These are phyloP conservation scores for Comarum palustre DNA, from an alignment of 306 rosid genomes.

Conservation along the genomic window DNA sequence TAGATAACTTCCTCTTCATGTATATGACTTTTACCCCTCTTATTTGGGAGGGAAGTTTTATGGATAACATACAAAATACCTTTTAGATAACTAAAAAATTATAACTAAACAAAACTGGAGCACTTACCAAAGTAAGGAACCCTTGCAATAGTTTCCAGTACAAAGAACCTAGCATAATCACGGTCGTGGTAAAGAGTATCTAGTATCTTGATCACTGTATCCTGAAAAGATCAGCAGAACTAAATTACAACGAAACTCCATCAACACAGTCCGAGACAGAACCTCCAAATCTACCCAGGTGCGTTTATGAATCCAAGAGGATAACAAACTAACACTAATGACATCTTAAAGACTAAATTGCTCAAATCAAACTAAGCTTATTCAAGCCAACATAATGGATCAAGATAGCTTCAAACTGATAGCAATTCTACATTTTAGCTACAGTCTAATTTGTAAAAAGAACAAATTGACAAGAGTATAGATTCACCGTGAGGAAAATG, in stretches of 20 bases:
- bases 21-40: neutral
- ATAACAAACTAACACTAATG: neutral
- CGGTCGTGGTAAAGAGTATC: conserved; percentile 75
- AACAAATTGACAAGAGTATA: neutral
- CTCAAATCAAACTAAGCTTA: neutral
- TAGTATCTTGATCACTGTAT: conserved; percentile 79
- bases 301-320: neutral
- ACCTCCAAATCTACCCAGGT: neutral
- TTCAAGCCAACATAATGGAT: neutral
- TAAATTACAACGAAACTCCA: neutral
- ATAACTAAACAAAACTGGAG: neutral
- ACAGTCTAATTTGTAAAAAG: neutral
- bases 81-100: neutral
- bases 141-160: conserved; percentile 94
- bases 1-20: neutral
- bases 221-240: conserved; percentile 52
- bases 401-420: neutral
- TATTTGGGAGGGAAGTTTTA: neutral
- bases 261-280: conserved; percentile 9
- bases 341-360: neutral
- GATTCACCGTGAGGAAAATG: conserved; percentile 73
- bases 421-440: conserved; percentile 1
- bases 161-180: conserved; percentile 85
- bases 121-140: conserved; percentile 93
- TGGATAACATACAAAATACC: neutral